Conservation (phyloP, 306 rosid genomes). For the Lithocarpus polystachyus region DNA sequence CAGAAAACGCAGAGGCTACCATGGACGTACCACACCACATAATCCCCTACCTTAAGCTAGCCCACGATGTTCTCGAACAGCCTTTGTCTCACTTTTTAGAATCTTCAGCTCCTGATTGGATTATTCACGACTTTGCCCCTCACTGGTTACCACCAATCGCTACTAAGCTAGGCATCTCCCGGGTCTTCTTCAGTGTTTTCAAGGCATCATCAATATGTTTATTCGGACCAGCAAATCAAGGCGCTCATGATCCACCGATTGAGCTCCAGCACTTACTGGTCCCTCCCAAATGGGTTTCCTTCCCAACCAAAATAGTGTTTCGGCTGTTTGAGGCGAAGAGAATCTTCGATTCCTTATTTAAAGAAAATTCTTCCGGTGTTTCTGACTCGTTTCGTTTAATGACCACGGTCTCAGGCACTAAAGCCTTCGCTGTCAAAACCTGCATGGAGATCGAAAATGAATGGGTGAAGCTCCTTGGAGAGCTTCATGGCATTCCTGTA, state of each 20-base stretch:
- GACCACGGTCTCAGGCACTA: no score
- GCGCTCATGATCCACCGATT: neutral
- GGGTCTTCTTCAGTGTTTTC: slow-evolving; percentile 10
- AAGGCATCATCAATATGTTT: neutral
- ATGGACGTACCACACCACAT: neutral
- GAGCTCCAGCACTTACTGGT: slow-evolving; percentile 8
- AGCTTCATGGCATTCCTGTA: no score
- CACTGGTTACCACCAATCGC: slow-evolving; percentile 19
- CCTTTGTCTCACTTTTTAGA: slow-evolving; percentile 1
- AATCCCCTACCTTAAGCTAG: slow-evolving; percentile 16
- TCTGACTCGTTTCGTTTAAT: no score
- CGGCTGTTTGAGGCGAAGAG: no score
- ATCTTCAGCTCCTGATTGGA: slow-evolving; percentile 19
- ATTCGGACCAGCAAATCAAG: neutral
- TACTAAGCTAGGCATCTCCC: neutral
- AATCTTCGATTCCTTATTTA: no score
- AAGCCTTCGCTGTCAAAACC: no score
- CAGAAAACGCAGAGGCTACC: no score
- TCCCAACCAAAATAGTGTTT: no score
- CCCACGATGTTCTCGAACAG: slow-evolving; percentile 24
- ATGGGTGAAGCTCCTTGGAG: no score
- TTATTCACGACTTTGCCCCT: neutral
- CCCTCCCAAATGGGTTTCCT: no score
- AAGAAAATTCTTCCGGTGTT: no score
- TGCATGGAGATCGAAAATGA: no score